A percentile compares a stretch with the other conserved stretches of the same genome.
phyloP scores from a whole-genome alignment of 768 basidiomycete species.

The Suillus plorans region DNA sequence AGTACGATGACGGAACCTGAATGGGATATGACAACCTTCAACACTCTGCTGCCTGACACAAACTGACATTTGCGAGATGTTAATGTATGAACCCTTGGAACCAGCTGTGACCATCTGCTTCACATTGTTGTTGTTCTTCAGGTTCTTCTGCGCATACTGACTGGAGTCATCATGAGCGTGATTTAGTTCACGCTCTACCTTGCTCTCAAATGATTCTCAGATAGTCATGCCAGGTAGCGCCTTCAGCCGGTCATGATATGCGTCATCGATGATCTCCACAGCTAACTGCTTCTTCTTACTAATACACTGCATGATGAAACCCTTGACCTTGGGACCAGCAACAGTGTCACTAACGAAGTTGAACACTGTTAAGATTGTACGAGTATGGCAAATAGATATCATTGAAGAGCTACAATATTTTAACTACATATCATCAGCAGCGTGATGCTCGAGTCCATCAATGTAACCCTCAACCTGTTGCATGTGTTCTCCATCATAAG shows the following conservation, averaged over 20 bases:
- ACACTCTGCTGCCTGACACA: slow-evolving; percentile 99
- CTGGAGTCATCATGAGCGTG: slow-evolving; percentile 94
- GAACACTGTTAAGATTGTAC: no score
- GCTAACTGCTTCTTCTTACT: slow-evolving; percentile 79
- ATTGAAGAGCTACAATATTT: no score
- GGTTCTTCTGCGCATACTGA: slow-evolving; percentile 90
- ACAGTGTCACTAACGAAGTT: slow-evolving; percentile 88
- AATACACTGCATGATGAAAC: slow-evolving; percentile 79
- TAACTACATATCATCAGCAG: no score
- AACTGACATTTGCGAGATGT: slow-evolving; percentile 99
- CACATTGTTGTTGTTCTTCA: slow-evolving; percentile 99
- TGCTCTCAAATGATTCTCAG: slow-evolving; percentile 95
- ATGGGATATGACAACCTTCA: slow-evolving; percentile 97
- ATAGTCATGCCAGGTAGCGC: slow-evolving; percentile 98
- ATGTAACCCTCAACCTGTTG: no score
- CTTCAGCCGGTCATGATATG: slow-evolving; percentile 84
- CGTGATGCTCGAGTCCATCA: no score
- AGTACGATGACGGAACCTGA: slow-evolving; percentile 95
- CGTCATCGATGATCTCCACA: slow-evolving; percentile 74
- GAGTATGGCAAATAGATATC: no score
- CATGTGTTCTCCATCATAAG: no score
- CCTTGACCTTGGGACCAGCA: slow-evolving; percentile 88
- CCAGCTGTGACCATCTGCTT: slow-evolving; percentile 99
- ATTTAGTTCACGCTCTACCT: slow-evolving; percentile 89
- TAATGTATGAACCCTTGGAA: slow-evolving; percentile 98